These are phyloP conservation scores for Ceratocystis eucalypticola DNA, from an alignment of 2,329 filamentous ascomycete genomes.

Conservation along the genomic window DNA sequence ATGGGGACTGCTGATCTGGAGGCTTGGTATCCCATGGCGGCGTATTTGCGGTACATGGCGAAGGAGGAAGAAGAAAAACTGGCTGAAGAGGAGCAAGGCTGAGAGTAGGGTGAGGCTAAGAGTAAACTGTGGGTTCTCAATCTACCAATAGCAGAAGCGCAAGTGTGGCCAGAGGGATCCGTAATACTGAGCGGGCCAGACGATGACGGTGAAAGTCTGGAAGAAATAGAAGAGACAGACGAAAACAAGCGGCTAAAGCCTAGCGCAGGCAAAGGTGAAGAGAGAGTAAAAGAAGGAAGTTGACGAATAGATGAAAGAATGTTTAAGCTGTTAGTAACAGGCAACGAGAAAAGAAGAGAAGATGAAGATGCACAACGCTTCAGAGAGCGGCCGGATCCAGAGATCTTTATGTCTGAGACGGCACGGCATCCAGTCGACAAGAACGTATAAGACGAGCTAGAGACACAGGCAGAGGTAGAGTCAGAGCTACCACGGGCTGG, in stretches of 20 bases:
- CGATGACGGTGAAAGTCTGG: background rate
- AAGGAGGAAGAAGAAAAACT: conserved; percentile 19
- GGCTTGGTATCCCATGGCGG: conserved; percentile 42
- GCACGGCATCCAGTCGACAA: conserved; percentile 9
- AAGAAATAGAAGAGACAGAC: background rate
- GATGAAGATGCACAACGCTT: background rate
- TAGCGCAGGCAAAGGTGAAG: background rate
- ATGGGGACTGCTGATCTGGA: conserved; percentile 38
- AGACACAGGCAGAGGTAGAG: background rate
- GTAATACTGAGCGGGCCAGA: background rate
- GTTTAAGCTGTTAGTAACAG: background rate
- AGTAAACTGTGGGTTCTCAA: conserved; percentile 11
- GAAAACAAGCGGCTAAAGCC: background rate
- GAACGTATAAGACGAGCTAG: conserved; percentile 11
- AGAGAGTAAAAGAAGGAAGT: conserved; percentile 14
- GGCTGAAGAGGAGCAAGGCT: conserved; percentile 12
- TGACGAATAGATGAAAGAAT: background rate
- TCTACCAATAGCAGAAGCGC: conserved; percentile 18
- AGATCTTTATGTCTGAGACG: conserved; percentile 19
- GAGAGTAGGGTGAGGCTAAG: conserved; percentile 4
- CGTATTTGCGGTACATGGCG: conserved; percentile 36
- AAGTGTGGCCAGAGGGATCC: conserved; percentile 6
- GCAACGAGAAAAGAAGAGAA: conserved; percentile 5
- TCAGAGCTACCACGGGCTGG: background rate
- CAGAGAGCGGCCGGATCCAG: conserved; percentile 13